Evolutionary conservation across 257 asterid genomes (phyloP), one percentile per base, ranked within the genome.

Genomic region (Fraxinus excelsior): DNA sequence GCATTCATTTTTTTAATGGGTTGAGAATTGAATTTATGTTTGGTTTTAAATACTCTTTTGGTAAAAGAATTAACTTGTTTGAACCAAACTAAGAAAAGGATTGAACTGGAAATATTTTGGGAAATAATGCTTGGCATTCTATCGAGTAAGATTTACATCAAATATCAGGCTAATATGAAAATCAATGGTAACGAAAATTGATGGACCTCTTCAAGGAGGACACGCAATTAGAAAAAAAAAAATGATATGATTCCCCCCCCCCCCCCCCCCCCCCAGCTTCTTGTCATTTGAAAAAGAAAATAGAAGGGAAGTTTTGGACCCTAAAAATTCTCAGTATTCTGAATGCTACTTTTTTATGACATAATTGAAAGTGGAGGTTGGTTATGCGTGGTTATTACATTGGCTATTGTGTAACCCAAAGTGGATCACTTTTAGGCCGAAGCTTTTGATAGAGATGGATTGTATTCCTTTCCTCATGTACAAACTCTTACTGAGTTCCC

Each of bases 401-500:
- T 25, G 28, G 49, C 42, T 70, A 72, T 25, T 26, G 26, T 31
- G 42, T 37, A 11, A 14, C 40, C 16, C 34, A 71, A 70, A 67
- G 51, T 66, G 73, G 73, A 38, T 51, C 37, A 28, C 67, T 16
- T 80, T 72, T 80, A 92, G 99, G 93, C 85, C 78, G 67, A 83
- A 34, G 37, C 53, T 81, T 40, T 76, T 74, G 82, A 73, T 73
- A 76, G 76, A 42, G 81, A 71, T 67, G 82, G 83, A 9, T 62
- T 76, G 60, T 31, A 72, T 78, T 60, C 71, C n/a, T 80, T 93
- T 67, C 98, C 99, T 35, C 82, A 85, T 25, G 81, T 93, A 74
- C 96, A 85, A 83, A 84, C 88, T 44, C 97, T 95, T 75, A 85
- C 87, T 75, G 72, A 85, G 62, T 88, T 93, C 70, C 96, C 96